phyloP scores from a whole-genome alignment of 2,329 filamentous ascomycete genomes.

The Phialemonium atrogriseum region DNA sequence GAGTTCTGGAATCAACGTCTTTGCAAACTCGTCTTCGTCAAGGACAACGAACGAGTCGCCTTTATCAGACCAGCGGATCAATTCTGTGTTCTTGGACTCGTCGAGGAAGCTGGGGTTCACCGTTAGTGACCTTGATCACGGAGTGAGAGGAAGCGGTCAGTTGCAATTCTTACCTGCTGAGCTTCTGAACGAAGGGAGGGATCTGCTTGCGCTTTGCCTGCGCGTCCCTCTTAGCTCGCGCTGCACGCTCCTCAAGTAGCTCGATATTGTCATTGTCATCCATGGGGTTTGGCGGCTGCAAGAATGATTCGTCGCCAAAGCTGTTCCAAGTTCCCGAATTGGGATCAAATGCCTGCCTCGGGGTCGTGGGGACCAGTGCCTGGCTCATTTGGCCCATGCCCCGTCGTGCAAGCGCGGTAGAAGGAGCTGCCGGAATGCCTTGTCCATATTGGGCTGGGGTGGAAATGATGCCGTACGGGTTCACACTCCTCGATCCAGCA shows the following conservation, averaged over 20 bases:
- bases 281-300: constrained; percentile 28
- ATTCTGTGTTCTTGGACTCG: constrained; percentile 81
- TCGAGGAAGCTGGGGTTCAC: constrained; percentile 68
- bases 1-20: constrained; percentile 89
- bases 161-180: constrained; percentile 70
- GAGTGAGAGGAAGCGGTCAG: constrained; percentile 1
- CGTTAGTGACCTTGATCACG: constrained; percentile 10
- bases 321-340: constrained; percentile 24
- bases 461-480: constrained; percentile 28
- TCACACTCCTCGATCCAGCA: constrained; percentile 21
- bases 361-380: constrained; percentile 36
- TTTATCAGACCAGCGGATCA: constrained; percentile 95
- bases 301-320: constrained; percentile 33
- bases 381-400: constrained; percentile 39
- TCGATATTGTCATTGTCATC: constrained; percentile 65
- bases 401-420: constrained; percentile 43
- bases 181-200: constrained; percentile 93
- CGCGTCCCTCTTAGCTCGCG: constrained; percentile 77
- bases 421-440: constrained; percentile 23
- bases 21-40: constrained; percentile 97
- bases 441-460: constrained; percentile 15
- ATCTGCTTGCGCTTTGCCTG: constrained; percentile 91
- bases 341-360: constrained; percentile 19
- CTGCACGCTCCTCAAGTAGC: constrained; percentile 69
- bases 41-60: constrained; percentile 95